Conservation (phyloP, 805 yeast genomes). For the Candida insectalens region DNA sequence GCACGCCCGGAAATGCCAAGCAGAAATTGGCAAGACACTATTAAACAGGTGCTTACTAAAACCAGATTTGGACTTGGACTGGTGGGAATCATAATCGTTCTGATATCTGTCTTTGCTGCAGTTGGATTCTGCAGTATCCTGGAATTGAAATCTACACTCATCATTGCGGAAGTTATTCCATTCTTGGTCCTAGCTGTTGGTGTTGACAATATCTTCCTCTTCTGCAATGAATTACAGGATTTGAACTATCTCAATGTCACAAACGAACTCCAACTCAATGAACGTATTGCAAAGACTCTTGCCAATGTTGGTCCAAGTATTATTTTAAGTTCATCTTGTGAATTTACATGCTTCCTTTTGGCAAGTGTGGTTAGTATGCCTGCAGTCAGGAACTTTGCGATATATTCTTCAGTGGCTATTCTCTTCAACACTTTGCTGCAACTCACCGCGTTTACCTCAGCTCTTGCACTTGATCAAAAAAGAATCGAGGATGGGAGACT, state of each 20-base stretch:
- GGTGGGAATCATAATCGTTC: slow-evolving; percentile 75
- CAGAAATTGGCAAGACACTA: slow-evolving; percentile 1
- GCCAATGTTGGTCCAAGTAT: slow-evolving; percentile 83
- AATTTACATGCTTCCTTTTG: slow-evolving; percentile 66
- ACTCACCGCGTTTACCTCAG: slow-evolving; percentile 69
- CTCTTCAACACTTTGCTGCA: slow-evolving; percentile 69
- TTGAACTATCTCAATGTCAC: slow-evolving; percentile 31
- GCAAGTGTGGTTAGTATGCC: slow-evolving; percentile 89
- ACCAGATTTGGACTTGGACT: slow-evolving; percentile 73
- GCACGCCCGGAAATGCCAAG: neutral
- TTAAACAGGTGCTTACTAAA: slow-evolving; percentile 21
- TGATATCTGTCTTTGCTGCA: slow-evolving; percentile 71
- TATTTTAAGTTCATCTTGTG: slow-evolving; percentile 65
- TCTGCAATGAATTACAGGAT: slow-evolving; percentile 67
- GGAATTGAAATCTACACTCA: slow-evolving; percentile 81
- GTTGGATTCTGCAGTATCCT: slow-evolving; percentile 70
- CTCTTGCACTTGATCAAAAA: slow-evolving; percentile 56
- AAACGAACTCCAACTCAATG: slow-evolving; percentile 36
- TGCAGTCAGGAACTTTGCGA: slow-evolving; percentile 88
- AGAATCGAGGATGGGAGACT: slow-evolving; percentile 49
- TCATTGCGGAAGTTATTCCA: slow-evolving; percentile 95
- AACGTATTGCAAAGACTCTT: slow-evolving; percentile 54
- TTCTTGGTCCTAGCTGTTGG: slow-evolving; percentile 90
- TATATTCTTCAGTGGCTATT: slow-evolving; percentile 83
- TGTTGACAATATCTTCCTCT: slow-evolving; percentile 81